Evolutionary conservation across 805 yeast genomes (phyloP).

Genomic region (Brettanomyces anomalus): DNA sequence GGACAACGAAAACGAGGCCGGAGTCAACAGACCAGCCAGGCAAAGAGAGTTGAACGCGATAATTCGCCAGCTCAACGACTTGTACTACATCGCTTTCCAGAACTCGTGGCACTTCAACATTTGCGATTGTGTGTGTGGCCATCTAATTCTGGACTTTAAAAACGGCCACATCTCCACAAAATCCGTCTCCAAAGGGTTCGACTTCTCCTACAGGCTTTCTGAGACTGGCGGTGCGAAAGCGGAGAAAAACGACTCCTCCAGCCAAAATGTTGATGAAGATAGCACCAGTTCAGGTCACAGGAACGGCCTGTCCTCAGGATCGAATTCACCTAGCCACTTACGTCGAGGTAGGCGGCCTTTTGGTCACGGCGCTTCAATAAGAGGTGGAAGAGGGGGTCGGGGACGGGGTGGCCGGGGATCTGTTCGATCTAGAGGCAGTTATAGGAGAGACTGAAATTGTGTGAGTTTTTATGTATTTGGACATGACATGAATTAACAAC

Average conservation of each 20-base stretch:
- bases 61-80: constrained; percentile 45
- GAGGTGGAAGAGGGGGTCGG: constrained; percentile 3
- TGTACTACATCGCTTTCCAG: constrained; percentile 55
- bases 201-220: constrained; percentile 39
- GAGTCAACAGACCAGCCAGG: constrained; percentile 30
- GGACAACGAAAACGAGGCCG: constrained; percentile 28
- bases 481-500: too few relatives aligned
- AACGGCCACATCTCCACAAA: constrained; percentile 45
- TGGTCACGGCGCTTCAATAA: not conserved
- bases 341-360: not conserved
- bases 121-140: constrained; percentile 50
- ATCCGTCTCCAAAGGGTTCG: constrained; percentile 51
- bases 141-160: constrained; percentile 33
- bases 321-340: not conserved
- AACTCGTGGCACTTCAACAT: constrained; percentile 73
- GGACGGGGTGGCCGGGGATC: constrained; percentile 11
- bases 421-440: constrained; percentile 4
- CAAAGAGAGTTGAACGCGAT: constrained; percentile 32
- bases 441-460: not conserved
- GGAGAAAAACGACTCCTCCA: not conserved
- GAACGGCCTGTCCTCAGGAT: not conserved
- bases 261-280: too few relatives aligned
- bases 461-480: too few relatives aligned
- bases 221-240: constrained; percentile 1
- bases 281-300: too few relatives aligned